Percentiles rank a stretch among this genome's conserved stretches.
Conservation (phyloP, 768 basidiomycete genomes). For the Clathrus columnatus region DNA sequence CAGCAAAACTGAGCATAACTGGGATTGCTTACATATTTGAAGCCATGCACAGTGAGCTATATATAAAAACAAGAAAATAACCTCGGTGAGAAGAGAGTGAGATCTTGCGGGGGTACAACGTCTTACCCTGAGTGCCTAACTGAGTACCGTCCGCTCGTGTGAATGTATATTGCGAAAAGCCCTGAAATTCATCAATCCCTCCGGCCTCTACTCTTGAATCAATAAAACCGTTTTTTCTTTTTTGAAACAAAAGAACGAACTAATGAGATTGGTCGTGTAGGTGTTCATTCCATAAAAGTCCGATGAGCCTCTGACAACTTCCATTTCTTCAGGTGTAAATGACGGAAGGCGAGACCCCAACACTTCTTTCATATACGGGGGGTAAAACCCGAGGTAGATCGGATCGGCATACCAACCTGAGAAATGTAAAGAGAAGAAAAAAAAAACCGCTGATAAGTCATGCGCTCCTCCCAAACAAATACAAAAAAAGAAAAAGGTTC, state of each 20-base stretch:
- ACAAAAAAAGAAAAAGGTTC: not conserved
- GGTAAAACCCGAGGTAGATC: conserved; percentile 66
- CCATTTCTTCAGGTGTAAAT: conserved; percentile 47
- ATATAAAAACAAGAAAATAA: not conserved
- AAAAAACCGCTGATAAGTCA: not conserved
- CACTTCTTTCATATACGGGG: conserved; percentile 26
- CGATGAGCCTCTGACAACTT: conserved; percentile 52
- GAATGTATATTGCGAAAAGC: conserved; percentile 51
- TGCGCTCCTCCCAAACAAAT: not conserved
- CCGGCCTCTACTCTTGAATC: conserved; percentile 36
- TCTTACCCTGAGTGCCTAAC: conserved; percentile 51
- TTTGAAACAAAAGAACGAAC: conserved; percentile 26
- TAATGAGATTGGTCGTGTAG: conserved; percentile 56
- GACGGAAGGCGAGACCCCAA: conserved; percentile 21
- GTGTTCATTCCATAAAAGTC: conserved; percentile 72
- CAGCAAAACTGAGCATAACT: not conserved
- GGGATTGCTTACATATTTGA: conserved; percentile 45
- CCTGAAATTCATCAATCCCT: conserved; percentile 56
- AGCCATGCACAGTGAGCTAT: conserved; percentile 57
- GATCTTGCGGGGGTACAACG: not conserved
- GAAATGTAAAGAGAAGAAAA: not conserved
- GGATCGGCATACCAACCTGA: conserved; percentile 43
- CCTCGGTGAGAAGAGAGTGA: not conserved
- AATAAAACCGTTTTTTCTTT: not conserved
- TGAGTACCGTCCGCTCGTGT: conserved; percentile 54